These are phyloP conservation scores for Collariella sp. DNA, from an alignment of 495 filamentous ascomycete genomes.

Conservation along the genomic window DNA sequence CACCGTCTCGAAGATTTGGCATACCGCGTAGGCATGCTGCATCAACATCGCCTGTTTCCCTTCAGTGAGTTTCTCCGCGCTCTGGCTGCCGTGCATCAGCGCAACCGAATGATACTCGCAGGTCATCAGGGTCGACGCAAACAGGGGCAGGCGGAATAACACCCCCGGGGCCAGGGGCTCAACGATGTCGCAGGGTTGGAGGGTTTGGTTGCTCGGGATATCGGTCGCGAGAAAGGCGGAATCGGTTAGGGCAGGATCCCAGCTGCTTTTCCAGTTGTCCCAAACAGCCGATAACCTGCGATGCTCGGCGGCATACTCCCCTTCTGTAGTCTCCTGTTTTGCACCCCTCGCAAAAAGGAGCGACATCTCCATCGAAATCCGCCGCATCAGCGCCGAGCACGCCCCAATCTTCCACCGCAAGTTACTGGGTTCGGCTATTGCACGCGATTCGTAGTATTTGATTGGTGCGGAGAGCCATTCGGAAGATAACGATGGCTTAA, in stretches of 20 bases:
- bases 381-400: constrained; percentile 54
- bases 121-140: constrained; percentile 59
- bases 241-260: constrained; percentile 52
- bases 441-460: constrained; percentile 52
- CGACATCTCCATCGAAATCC: constrained; percentile 74
- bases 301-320: constrained; percentile 58
- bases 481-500: constrained; percentile 60
- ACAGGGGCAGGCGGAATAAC: constrained; percentile 60
- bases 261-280: constrained; percentile 45
- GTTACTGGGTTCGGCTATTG: constrained; percentile 51
- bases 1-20: constrained; percentile 69
- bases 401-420: constrained; percentile 57
- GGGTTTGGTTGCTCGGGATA: constrained; percentile 43
- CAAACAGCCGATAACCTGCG: constrained; percentile 46
- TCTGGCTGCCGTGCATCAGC: constrained; percentile 72
- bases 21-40: constrained; percentile 57
- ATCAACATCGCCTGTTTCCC: constrained; percentile 47
- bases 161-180: constrained; percentile 60
- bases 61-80: constrained; percentile 43
- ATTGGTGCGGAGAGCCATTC: constrained; percentile 71
- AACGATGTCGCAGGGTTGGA: constrained; percentile 56
- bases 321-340: constrained; percentile 51
- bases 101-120: constrained; percentile 71
- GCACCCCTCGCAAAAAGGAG: constrained; percentile 65
- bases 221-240: constrained; percentile 49